A percentile compares a stretch with the other conserved stretches of the same genome.
phyloP scores from a whole-genome alignment of 2,329 filamentous ascomycete genomes.

The Colletotrichum aenigma region DNA sequence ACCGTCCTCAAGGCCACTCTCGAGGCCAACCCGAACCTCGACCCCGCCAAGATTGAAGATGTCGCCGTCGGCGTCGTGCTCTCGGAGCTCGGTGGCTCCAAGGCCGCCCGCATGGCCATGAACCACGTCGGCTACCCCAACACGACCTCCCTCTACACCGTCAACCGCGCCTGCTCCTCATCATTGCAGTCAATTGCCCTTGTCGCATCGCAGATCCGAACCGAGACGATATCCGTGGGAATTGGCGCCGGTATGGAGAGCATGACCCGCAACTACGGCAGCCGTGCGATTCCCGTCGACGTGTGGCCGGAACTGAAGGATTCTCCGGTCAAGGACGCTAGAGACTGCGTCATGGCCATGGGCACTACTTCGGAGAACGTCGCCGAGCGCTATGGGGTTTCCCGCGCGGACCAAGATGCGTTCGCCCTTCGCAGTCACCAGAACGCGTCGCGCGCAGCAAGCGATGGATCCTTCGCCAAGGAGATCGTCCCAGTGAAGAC shows the following conservation, averaged over 20 bases:
- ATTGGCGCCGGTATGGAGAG: constrained; percentile 93
- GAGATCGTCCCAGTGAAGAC: constrained; percentile 86
- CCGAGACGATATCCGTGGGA: constrained; percentile 73
- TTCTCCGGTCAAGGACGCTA: constrained; percentile 68
- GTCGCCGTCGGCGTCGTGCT: constrained; percentile 88
- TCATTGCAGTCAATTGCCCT: constrained; percentile 78
- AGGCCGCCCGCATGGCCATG: constrained; percentile 89
- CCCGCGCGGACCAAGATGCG: constrained; percentile 77
- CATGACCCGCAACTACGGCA: constrained; percentile 92
- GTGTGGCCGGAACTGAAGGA: constrained; percentile 77
- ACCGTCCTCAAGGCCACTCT: constrained; percentile 71
- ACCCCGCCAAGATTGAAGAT: constrained; percentile 75
- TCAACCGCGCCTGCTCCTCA: constrained; percentile 86
- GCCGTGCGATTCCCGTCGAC: constrained; percentile 80
- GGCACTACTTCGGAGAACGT: constrained; percentile 91
- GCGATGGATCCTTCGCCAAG: constrained; percentile 70
- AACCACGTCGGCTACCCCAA: constrained; percentile 81
- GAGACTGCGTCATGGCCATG: constrained; percentile 94
- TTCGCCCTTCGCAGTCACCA: constrained; percentile 79
- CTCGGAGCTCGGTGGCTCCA: constrained; percentile 87
- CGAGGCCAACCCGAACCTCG: constrained; percentile 73
- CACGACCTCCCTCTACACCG: constrained; percentile 78
- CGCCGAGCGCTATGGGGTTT: constrained; percentile 75
- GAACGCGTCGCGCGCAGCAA: constrained; percentile 74
- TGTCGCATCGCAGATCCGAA: constrained; percentile 76